Conservation (phyloP, 192 early-diverging fungal genomes). For the Mortierella alpina region DNA sequence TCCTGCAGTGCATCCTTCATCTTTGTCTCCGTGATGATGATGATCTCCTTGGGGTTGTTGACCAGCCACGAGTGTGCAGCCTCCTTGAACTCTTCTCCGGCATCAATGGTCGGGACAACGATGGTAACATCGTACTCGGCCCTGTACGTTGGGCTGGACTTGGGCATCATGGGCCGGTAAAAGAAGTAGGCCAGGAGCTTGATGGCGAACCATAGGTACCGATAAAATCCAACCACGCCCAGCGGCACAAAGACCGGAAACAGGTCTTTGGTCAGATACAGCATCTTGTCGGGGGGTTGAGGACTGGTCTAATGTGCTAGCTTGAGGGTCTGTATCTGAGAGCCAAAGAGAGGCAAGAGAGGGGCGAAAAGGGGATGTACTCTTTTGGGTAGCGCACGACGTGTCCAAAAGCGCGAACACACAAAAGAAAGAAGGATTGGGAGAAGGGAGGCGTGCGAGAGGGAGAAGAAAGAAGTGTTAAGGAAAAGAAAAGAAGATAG, state of each 20-base stretch:
- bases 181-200: constrained; percentile 71
- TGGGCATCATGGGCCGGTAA: constrained; percentile 71
- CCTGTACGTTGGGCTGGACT: constrained; percentile 65
- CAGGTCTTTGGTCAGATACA: constrained; percentile 76
- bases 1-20: constrained; percentile 64
- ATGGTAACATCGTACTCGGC: constrained; percentile 74
- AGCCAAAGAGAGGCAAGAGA: neutral
- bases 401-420: neutral
- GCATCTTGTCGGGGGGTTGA: constrained; percentile 51
- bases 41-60: constrained; percentile 74
- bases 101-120: constrained; percentile 81
- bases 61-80: constrained; percentile 73
- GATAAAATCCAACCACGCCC: constrained; percentile 78
- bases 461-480: neutral
- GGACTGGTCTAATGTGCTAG: neutral
- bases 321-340: neutral
- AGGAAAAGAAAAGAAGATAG: neutral
- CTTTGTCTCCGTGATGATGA: constrained; percentile 73
- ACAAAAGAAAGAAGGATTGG: neutral
- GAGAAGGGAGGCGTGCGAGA: neutral
- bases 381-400: neutral
- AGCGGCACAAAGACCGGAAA: constrained; percentile 77
- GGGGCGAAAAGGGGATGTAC: neutral
- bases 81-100: constrained; percentile 77
- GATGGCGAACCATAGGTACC: constrained; percentile 78